phyloP scores from a whole-genome alignment of 2,329 filamentous ascomycete genomes.

The Ciborinia camelliae region DNA sequence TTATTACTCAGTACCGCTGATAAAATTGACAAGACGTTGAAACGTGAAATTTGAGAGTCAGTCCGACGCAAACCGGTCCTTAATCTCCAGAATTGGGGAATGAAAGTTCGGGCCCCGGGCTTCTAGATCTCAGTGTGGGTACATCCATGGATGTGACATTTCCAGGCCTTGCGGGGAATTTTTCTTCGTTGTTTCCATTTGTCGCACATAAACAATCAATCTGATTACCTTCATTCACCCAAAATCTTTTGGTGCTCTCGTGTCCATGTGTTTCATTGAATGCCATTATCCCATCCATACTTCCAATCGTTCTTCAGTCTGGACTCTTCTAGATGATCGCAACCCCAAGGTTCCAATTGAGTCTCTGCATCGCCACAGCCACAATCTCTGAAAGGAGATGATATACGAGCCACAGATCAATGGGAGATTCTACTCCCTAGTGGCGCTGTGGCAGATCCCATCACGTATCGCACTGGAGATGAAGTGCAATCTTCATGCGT shows the following conservation, averaged over 20 bases:
- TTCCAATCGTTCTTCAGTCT: not conserved
- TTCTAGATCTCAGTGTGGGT: not conserved
- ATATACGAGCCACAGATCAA: not conserved
- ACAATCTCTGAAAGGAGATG: not conserved
- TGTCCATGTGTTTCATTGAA: not conserved
- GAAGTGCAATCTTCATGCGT: slow-evolving; percentile 6
- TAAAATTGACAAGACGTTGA: not conserved
- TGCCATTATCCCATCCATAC: too few relatives aligned
- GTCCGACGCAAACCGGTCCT: not conserved
- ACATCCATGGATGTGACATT: slow-evolving; percentile 5
- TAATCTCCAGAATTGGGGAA: not conserved
- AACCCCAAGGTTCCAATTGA: not conserved
- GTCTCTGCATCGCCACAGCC: not conserved
- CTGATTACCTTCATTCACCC: not conserved
- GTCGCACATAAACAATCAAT: not conserved
- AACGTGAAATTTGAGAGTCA: not conserved
- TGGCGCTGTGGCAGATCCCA: slow-evolving; percentile 1
- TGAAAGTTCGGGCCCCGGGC: not conserved
- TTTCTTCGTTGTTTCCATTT: not conserved
- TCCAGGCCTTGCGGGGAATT: slow-evolving; percentile 1
- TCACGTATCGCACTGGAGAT: slow-evolving; percentile 6
- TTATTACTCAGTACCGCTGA: not conserved
- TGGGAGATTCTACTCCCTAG: not conserved
- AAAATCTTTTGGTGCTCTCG: not conserved
- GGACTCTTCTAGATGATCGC: not conserved